Evolutionary conservation across 345 rosid genomes (phyloP).

Genomic region (Anastatica hierochuntica): DNA sequence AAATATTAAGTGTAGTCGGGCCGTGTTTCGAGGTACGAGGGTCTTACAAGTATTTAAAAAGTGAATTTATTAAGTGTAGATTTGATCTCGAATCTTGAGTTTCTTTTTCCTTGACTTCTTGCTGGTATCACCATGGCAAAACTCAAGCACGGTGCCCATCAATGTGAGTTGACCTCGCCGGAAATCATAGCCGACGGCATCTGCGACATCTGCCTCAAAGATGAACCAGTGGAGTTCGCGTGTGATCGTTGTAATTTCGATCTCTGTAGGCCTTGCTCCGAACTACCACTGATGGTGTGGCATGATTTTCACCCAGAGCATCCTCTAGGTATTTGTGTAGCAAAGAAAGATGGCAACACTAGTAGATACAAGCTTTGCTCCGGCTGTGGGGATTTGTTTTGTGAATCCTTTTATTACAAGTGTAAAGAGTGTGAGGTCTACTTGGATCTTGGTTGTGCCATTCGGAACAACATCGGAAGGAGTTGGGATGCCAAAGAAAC

Average conservation of each 20-base stretch:
- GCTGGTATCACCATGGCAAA: background rate
- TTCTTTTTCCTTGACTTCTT: background rate
- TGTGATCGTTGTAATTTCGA: background rate
- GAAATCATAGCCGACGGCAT: background rate
- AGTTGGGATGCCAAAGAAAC: background rate
- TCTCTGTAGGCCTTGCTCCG: conserved; percentile 3
- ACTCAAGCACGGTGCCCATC: background rate
- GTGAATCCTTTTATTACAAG: background rate
- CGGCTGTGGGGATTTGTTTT: background rate
- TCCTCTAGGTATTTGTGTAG: background rate
- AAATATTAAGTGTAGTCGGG: too few relatives aligned
- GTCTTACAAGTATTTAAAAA: too few relatives aligned
- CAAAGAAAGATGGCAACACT: background rate
- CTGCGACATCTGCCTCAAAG: background rate
- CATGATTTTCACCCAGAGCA: conserved; percentile 8
- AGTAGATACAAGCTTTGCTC: background rate
- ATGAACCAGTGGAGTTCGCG: background rate
- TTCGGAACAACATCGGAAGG: background rate
- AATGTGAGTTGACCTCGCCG: background rate
- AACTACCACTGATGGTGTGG: background rate
- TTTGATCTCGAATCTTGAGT: too few relatives aligned
- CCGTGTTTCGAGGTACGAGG: too few relatives aligned
- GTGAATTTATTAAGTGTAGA: too few relatives aligned
- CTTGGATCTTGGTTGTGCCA: background rate
- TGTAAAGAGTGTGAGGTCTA: background rate